Evolutionary conservation across 257 asterid species (phyloP).

Genomic region (Solanum virginianum): DNA sequence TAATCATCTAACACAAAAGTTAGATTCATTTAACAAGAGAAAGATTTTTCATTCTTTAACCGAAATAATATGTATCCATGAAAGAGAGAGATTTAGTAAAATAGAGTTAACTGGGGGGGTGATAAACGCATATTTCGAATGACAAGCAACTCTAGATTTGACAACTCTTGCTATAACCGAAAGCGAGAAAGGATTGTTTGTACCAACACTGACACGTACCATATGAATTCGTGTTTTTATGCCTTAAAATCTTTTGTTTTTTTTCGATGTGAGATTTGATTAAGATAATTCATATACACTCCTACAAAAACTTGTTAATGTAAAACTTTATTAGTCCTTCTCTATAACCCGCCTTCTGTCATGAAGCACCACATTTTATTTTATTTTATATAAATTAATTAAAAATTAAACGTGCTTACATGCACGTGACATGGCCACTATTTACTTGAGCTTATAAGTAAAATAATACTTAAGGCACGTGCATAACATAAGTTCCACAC

Average conservation of each 20-base stretch:
- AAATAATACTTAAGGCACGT: neutral
- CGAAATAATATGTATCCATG: accelerated
- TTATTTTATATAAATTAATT: neutral
- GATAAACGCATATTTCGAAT: no score
- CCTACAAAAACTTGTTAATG: neutral
- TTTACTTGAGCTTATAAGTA: neutral
- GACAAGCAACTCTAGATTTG: neutral
- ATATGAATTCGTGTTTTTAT: neutral
- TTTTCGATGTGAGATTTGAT: neutral
- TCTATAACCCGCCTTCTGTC: neutral
- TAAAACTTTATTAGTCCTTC: neutral
- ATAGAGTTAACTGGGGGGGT: neutral
- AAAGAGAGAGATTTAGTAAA: neutral
- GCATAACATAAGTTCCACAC: neutral
- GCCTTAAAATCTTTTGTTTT: neutral
- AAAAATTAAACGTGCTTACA: neutral
- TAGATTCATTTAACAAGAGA: neutral
- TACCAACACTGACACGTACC: no score
- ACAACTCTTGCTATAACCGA: neutral
- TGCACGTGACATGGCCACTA: neutral
- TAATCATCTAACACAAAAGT: accelerated
- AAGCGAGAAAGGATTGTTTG: neutral
- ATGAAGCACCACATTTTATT: neutral
- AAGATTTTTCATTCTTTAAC: neutral
- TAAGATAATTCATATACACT: neutral